A percentile compares a stretch with the other conserved stretches of the same genome.
Conservation (phyloP, 768 basidiomycete genomes). For the Melanogaster broomeanus region DNA sequence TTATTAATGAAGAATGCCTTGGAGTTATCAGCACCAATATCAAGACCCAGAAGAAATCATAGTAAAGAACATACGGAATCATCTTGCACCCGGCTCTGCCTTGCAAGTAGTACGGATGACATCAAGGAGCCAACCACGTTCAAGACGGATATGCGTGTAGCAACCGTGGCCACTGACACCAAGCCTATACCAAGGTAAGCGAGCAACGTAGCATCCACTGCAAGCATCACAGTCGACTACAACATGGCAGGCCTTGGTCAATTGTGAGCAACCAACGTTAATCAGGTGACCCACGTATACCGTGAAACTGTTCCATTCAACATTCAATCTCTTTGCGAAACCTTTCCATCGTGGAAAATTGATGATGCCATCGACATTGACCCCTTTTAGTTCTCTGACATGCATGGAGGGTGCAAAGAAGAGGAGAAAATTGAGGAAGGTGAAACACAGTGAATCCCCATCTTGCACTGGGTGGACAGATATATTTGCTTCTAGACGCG, state of each 20-base stretch:
- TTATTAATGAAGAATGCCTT: conserved; percentile 27
- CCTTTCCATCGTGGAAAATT: conserved; percentile 39
- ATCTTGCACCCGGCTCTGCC: conserved; percentile 35
- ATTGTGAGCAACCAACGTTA: not conserved
- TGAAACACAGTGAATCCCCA: conserved; percentile 40
- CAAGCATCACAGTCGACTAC: conserved; percentile 51
- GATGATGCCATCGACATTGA: conserved; percentile 47
- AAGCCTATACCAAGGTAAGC: conserved; percentile 41
- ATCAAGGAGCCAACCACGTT: conserved; percentile 36
- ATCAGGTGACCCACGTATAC: conserved; percentile 41
- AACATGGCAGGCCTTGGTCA: not conserved
- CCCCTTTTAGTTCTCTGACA: conserved; percentile 38
- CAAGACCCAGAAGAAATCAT: conserved; percentile 6
- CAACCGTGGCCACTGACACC: conserved; percentile 25
- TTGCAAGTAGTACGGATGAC: conserved; percentile 35
- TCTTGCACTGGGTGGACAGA: conserved; percentile 39
- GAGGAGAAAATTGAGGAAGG: conserved; percentile 36
- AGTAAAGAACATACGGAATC: conserved; percentile 27
- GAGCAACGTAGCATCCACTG: conserved; percentile 55
- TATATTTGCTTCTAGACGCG: conserved; percentile 45
- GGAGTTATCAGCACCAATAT: conserved; percentile 13
- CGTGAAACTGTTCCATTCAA: conserved; percentile 50
- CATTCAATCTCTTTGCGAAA: conserved; percentile 42
- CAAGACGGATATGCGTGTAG: conserved; percentile 40
- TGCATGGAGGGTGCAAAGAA: conserved; percentile 50